Evolutionary conservation across 805 yeast genomes (phyloP), one percentile per base, ranked within the genome.

Genomic region (Candida ulmi): DNA sequence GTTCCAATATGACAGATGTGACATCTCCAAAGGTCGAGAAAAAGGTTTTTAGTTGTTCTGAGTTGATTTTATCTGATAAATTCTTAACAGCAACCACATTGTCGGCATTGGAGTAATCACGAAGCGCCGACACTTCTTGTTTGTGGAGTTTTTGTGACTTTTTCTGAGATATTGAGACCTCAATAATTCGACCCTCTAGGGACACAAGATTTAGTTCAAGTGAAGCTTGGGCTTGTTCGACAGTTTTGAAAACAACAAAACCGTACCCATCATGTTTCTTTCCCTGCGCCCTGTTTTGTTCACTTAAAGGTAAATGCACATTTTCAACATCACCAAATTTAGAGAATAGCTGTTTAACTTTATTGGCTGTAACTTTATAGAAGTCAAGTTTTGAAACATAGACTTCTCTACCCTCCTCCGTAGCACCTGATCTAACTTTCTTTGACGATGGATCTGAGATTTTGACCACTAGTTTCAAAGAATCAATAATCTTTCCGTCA

Each of bases 201-300:
- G 60, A 56, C 0, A 60, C 47, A 8, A 67, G 63, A 45, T 78
- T 65, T 35, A 69, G 44, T 9, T 55, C 52, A 11, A 79, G 45
- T 0, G 87, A 78, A 4, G 54, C 53, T 0, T 59, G 51, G 0
- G 88, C 84, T 3, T 67, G 70, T 1, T 64, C 68, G 8, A 58
- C 53, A 0, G 59, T 57, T 2, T 51, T 41, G 48, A 76, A 83
- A 0, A 74, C 63, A 0, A 85, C 60, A 52, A 85, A 83, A 0
- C 82, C 95, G 55, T 71, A 80, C 0, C 91, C 90, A 34, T 76
- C 77, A 51, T 79, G 62, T 25, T 60, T 62, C 27, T 55, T 55
- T 3, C 46, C 45, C 26, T 38, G 42, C 4, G 40, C 36, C 30
- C 41, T 47, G 8, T 57, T 55, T 23, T 51, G 55, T 2, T 38